Evolutionary conservation across 208 protist genomes (phyloP).

Genomic region (Tritrichomonas musculus): DNA sequence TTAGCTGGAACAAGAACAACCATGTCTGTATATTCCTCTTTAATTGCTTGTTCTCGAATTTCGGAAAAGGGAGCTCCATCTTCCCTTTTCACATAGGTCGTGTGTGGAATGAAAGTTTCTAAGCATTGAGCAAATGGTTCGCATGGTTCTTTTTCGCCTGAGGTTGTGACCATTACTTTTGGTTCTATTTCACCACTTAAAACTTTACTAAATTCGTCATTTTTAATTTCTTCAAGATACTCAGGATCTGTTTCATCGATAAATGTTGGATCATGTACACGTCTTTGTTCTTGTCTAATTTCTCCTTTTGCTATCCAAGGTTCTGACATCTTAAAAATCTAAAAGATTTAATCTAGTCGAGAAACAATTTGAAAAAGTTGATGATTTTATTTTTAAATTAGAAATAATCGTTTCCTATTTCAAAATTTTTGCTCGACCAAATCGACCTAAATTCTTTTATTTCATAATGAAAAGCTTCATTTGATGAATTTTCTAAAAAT

Average conservation of each 20-base stretch:
- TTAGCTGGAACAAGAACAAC: slow-evolving; percentile 66
- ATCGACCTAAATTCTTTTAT: too few relatives aligned
- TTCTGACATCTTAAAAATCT: too few relatives aligned
- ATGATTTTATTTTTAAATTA: too few relatives aligned
- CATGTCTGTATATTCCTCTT: slow-evolving; percentile 65
- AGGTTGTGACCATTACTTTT: background rate
- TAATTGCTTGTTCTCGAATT: slow-evolving; percentile 35
- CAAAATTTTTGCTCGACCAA: too few relatives aligned
- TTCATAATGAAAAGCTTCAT: too few relatives aligned
- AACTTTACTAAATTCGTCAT: background rate
- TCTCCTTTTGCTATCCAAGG: background rate
- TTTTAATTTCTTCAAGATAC: background rate
- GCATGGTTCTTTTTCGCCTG: background rate
- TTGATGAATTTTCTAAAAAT: too few relatives aligned
- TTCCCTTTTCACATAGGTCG: background rate
- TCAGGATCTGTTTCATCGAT: background rate
- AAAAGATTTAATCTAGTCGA: too few relatives aligned
- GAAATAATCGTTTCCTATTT: too few relatives aligned
- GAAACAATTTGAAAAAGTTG: too few relatives aligned
- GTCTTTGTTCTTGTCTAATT: background rate
- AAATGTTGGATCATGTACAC: background rate
- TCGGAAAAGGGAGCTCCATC: background rate
- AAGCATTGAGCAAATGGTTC: background rate
- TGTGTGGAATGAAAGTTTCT: background rate
- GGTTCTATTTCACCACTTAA: background rate